Conservation (phyloP, 345 rosid species). For the Salix arbutifolia region DNA sequence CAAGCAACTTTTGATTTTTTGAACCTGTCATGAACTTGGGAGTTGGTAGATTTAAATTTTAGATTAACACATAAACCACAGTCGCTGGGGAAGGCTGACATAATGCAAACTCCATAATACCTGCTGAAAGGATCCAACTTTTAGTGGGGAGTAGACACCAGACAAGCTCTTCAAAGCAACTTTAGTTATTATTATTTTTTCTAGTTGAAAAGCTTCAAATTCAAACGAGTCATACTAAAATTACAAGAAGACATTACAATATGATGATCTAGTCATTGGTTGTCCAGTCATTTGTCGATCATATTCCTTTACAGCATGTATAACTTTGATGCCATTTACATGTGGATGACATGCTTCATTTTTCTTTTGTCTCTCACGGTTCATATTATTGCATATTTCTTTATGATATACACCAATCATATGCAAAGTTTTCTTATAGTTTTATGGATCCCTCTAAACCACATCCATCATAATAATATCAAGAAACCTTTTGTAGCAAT, state of each 20-base stretch:
- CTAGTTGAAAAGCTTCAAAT: not conserved
- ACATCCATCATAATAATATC: not conserved
- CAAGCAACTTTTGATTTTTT: not conserved
- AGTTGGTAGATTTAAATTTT: not conserved
- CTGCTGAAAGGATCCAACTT: not conserved
- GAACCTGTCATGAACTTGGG: not conserved
- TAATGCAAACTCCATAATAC: not conserved
- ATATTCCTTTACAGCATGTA: not conserved
- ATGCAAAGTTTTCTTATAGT: no score
- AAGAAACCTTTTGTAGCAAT: not conserved
- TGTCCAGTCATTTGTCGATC: conserved; percentile 8
- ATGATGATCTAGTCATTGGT: not conserved
- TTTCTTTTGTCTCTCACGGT: no score
- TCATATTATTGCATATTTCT: no score
- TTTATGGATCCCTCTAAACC: no score
- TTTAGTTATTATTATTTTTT: not conserved
- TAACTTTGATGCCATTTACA: not conserved
- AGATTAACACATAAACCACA: not conserved
- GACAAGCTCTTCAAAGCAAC: not conserved
- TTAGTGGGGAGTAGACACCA: not conserved
- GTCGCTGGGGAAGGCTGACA: not conserved
- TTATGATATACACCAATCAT: no score
- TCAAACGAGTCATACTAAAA: conserved; percentile 1
- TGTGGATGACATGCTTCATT: not conserved
- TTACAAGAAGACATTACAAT: not conserved